These are phyloP conservation scores for Ochromonas danica DNA, from an alignment of 108 stramenopile species.

Conservation along the genomic window DNA sequence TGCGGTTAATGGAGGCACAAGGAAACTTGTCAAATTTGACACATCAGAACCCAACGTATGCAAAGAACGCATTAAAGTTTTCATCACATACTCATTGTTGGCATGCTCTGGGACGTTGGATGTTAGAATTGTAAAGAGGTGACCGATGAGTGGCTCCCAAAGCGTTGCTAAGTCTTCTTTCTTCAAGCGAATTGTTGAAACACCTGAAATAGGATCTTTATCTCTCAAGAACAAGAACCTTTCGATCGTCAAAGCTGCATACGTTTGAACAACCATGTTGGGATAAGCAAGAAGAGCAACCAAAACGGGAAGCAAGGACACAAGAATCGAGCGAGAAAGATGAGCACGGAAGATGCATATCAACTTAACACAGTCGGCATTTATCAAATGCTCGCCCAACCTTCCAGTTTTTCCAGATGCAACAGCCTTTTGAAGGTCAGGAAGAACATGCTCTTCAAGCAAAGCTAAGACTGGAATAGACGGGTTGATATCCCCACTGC, in stretches of 20 bases:
- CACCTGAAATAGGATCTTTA: background rate
- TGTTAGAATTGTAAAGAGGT: no score
- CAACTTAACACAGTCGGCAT: slow-evolving; percentile 76
- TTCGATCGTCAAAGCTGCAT: slow-evolving; percentile 86
- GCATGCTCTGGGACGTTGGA: slow-evolving; percentile 78
- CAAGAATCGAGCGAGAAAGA: slow-evolving; percentile 63
- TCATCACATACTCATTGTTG: slow-evolving; percentile 96
- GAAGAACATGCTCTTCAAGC: slow-evolving; percentile 71
- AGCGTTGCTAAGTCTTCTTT: slow-evolving; percentile 68
- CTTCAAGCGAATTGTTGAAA: slow-evolving; percentile 58
- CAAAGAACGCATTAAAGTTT: slow-evolving; percentile 86
- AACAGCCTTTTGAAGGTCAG: slow-evolving; percentile 76
- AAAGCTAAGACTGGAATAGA: slow-evolving; percentile 81
- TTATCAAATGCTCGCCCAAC: no score
- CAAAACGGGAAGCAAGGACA: slow-evolving; percentile 67
- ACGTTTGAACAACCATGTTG: slow-evolving; percentile 87
- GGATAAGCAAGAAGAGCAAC: slow-evolving; percentile 50
- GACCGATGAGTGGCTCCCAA: background rate
- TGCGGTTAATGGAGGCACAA: slow-evolving; percentile 73
- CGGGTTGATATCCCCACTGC: slow-evolving; percentile 79
- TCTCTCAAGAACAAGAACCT: slow-evolving; percentile 71
- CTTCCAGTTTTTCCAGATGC: slow-evolving; percentile 63
- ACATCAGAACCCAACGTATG: slow-evolving; percentile 71
- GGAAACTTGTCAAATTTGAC: slow-evolving; percentile 73
- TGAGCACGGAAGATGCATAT: slow-evolving; percentile 93